Conservation (phyloP, 106 monocot species). For the Agapanthus africanus region DNA sequence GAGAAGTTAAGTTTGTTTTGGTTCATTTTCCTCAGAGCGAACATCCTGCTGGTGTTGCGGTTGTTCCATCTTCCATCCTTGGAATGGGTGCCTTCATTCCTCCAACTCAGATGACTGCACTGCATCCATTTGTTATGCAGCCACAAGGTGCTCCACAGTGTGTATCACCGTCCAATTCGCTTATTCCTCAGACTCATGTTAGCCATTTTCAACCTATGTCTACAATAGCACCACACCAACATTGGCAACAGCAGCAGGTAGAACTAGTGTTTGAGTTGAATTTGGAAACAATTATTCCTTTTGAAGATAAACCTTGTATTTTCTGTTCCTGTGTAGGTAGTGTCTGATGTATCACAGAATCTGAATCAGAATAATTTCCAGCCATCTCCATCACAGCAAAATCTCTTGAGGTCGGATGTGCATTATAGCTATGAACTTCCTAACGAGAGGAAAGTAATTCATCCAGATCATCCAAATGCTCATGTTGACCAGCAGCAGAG, state of each 20-base stretch:
- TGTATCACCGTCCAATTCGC: conserved; percentile 35
- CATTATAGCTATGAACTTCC: conserved; percentile 30
- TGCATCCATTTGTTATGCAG: conserved; percentile 69
- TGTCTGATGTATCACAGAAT: conserved; percentile 18
- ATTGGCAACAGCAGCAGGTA: conserved; percentile 60
- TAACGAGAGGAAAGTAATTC: conserved; percentile 23
- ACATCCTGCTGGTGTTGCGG: conserved; percentile 24
- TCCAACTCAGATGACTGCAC: conserved; percentile 44
- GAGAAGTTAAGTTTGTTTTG: not conserved
- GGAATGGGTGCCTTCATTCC: conserved; percentile 45
- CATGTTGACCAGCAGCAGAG: conserved; percentile 23
- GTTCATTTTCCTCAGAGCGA: conserved; percentile 28
- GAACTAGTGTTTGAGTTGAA: not conserved
- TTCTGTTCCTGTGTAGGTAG: conserved; percentile 10
- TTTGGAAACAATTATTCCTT: conserved; percentile 3
- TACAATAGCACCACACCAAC: conserved; percentile 21
- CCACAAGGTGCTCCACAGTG: conserved; percentile 60
- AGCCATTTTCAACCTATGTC: conserved; percentile 38
- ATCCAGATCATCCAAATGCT: conserved; percentile 29
- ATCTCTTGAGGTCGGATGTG: conserved; percentile 27
- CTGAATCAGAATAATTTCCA: conserved; percentile 36
- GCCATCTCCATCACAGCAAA: conserved; percentile 24
- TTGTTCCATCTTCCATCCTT: conserved; percentile 45
- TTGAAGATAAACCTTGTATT: not conserved
- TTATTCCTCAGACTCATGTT: conserved; percentile 34